Percentiles rank a stretch among this genome's conserved stretches.
Evolutionary conservation across 2,329 filamentous ascomycete genomes (phyloP).

Genomic region (Aspergillus nomiae): DNA sequence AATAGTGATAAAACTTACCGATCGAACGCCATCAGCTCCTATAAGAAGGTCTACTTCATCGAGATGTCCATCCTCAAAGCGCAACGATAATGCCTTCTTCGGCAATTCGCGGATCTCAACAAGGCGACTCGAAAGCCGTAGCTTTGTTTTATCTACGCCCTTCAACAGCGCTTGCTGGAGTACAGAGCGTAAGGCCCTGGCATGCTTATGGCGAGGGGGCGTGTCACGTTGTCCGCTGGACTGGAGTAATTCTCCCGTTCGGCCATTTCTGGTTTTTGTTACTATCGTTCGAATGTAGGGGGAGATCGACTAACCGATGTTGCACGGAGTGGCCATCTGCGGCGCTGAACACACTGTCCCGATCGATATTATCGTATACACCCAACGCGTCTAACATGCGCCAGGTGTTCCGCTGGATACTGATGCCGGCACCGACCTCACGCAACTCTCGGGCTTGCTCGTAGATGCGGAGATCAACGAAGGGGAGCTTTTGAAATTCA

Average conservation of each 20-base stretch:
- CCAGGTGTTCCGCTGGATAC: conserved; percentile 16
- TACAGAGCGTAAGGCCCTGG: conserved; percentile 13
- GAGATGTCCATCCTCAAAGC: conserved; percentile 8
- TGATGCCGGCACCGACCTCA: conserved; percentile 16
- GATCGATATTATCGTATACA: conserved; percentile 13
- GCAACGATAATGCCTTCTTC: background rate
- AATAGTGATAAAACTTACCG: background rate
- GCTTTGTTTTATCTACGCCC: conserved; percentile 1
- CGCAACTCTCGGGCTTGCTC: conserved; percentile 14
- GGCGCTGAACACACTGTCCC: conserved; percentile 8
- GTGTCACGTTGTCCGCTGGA: conserved; percentile 11
- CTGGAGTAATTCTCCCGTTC: conserved; percentile 12
- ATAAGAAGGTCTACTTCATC: conserved; percentile 14
- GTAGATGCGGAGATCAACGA: conserved; percentile 12
- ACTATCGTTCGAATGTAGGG: background rate
- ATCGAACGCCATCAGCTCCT: conserved; percentile 18
- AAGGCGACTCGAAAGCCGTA: conserved; percentile 12
- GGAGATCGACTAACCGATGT: conserved; percentile 7
- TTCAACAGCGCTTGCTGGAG: conserved; percentile 12
- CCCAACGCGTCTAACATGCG: conserved; percentile 16
- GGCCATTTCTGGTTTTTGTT: conserved; percentile 7
- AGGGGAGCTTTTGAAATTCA: conserved; percentile 13
- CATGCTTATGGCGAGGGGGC: conserved; percentile 11
- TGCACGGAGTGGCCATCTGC: conserved; percentile 15
- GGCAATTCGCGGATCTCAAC: background rate